Percentiles rank a stretch among this genome's conserved stretches.
Conservation (phyloP, 1,139 yeast species). For the Candida buenavistaensis region DNA sequence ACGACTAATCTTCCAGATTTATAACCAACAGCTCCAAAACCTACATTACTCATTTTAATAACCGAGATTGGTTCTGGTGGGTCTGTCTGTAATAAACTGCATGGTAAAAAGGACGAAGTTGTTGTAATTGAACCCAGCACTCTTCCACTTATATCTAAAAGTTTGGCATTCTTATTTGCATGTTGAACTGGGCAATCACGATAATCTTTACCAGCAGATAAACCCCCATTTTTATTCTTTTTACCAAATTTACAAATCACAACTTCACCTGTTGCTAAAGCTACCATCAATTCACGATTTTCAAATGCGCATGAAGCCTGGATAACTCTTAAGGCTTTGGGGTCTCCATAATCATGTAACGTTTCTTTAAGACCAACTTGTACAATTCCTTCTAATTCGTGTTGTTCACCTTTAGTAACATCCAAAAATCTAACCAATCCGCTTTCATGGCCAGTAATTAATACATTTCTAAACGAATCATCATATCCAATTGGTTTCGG, state of each 20-base stretch:
- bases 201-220: constrained; percentile 25
- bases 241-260: constrained; percentile 74
- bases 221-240: constrained; percentile 15
- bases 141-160: constrained; percentile 32
- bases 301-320: constrained; percentile 74
- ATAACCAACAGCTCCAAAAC: constrained; percentile 84
- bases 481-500: constrained; percentile 53
- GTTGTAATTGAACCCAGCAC: constrained; percentile 34
- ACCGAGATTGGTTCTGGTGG: constrained; percentile 53
- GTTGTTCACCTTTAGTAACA: constrained; percentile 74
- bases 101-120: constrained; percentile 61
- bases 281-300: constrained; percentile 73
- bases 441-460: constrained; percentile 79
- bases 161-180: constrained; percentile 35
- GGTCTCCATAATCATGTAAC: constrained; percentile 29
- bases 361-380: constrained; percentile 40
- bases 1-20: constrained; percentile 72
- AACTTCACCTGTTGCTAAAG: constrained; percentile 70
- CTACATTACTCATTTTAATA: constrained; percentile 68
- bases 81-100: constrained; percentile 41
- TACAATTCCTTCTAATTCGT: constrained; percentile 48
- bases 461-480: constrained; percentile 57
- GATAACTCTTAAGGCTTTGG: constrained; percentile 45
- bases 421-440: constrained; percentile 83
- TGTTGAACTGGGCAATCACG: constrained; percentile 33